Conservation (phyloP, 192 early-diverging fungal genomes). For the Coemansia sp. region DNA sequence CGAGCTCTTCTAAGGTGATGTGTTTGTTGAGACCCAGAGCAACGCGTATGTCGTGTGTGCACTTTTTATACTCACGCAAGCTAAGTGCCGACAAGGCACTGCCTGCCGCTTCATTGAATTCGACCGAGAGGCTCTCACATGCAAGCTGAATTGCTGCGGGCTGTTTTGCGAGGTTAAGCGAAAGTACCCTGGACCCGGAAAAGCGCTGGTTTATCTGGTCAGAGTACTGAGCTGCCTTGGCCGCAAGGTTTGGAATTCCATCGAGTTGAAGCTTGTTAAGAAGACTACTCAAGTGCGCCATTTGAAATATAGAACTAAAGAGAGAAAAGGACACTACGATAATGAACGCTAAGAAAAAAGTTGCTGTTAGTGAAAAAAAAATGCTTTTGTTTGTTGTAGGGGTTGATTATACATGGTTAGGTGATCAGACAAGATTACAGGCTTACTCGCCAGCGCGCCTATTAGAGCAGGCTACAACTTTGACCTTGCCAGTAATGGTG, state of each 20-base stretch:
- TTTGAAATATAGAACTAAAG: not conserved
- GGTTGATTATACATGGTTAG: not conserved
- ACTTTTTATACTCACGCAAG: constrained; percentile 23
- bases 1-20: constrained; percentile 44
- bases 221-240: constrained; percentile 45
- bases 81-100: constrained; percentile 36
- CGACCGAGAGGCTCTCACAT: constrained; percentile 38
- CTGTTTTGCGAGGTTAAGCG: constrained; percentile 25
- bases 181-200: constrained; percentile 14
- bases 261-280: constrained; percentile 35
- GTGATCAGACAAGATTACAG: not conserved
- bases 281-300: constrained; percentile 25
- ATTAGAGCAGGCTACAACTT: constrained; percentile 65
- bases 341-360: not conserved
- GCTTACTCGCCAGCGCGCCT: constrained; percentile 11
- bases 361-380: not conserved
- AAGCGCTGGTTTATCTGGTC: constrained; percentile 33
- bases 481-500: constrained; percentile 84
- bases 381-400: not conserved
- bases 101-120: constrained; percentile 47
- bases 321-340: not conserved
- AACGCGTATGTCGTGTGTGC: constrained; percentile 27
- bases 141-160: constrained; percentile 46
- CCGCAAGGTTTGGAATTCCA: constrained; percentile 28
- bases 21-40: constrained; percentile 42